These are phyloP conservation scores for Cyclotella baltica DNA, from an alignment of 108 stramenopile species.

Conservation along the genomic window DNA sequence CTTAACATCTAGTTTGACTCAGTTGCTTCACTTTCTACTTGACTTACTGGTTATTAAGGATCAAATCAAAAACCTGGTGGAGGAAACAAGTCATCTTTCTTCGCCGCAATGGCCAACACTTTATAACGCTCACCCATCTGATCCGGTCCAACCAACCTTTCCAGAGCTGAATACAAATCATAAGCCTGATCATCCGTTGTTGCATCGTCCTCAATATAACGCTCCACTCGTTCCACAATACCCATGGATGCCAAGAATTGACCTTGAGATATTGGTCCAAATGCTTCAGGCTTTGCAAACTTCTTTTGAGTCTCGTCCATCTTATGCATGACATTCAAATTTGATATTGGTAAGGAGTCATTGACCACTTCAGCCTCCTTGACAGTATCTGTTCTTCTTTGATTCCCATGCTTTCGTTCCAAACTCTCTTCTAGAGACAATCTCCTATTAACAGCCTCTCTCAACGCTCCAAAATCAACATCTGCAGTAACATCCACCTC, in stretches of 20 bases:
- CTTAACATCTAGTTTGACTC: background rate
- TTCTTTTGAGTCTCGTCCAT: conserved; percentile 8
- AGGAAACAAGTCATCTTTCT: conserved; percentile 56
- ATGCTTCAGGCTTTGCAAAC: conserved; percentile 54
- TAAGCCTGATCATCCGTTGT: conserved; percentile 90
- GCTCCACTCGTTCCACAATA: conserved; percentile 78
- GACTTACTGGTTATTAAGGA: background rate
- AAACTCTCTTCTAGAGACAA: conserved; percentile 42
- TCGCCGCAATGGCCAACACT: conserved; percentile 79
- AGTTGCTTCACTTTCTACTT: too few species aligned
- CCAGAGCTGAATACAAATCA: conserved; percentile 75
- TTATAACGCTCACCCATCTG: conserved; percentile 94
- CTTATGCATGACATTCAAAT: conserved; percentile 2
- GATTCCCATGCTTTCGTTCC: conserved; percentile 17
- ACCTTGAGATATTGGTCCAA: conserved; percentile 92
- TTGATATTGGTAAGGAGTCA: too few species aligned
- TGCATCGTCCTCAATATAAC: conserved; percentile 76
- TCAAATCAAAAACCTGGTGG: conserved; percentile 59
- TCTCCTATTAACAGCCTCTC: conserved; percentile 67
- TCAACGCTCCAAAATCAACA: conserved; percentile 94
- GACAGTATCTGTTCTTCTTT: background rate
- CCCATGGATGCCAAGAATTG: conserved; percentile 94
- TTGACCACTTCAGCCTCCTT: conserved; percentile 4
- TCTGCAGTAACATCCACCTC: conserved; percentile 96
- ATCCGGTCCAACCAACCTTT: conserved; percentile 86